Evolutionary conservation across 2,329 filamentous ascomycete genomes (phyloP).

Genomic region (Macroventuria anomochaeta): DNA sequence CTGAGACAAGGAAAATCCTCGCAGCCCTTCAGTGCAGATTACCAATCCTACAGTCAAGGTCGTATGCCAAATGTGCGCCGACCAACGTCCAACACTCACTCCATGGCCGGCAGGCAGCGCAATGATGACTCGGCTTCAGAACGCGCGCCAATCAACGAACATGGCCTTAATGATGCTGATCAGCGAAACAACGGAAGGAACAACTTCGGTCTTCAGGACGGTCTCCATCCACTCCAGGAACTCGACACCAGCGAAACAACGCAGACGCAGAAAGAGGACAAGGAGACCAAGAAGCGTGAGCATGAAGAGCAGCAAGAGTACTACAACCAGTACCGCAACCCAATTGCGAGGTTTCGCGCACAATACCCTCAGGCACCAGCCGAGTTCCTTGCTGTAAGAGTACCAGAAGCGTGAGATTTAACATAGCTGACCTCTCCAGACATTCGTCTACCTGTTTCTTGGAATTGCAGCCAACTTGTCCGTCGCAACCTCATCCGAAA

Average conservation of each 20-base stretch:
- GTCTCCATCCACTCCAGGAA: conserved; percentile 49
- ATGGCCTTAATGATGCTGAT: conserved; percentile 26
- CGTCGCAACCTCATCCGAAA: conserved; percentile 56
- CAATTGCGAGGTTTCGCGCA: conserved; percentile 58
- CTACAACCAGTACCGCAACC: conserved; percentile 60
- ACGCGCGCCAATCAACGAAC: conserved; percentile 33
- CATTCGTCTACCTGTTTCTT: conserved; percentile 46
- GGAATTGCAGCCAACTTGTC: conserved; percentile 60
- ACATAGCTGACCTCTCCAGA: conserved; percentile 38
- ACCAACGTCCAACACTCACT: conserved; percentile 6
- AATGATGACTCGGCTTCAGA: conserved; percentile 5
- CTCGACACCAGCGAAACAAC: conserved; percentile 34
- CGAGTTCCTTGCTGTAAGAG: conserved; percentile 58
- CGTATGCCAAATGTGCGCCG: conserved; percentile 25
- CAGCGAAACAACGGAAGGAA: conserved; percentile 21
- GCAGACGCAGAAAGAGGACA: conserved; percentile 44
- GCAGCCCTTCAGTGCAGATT: conserved; percentile 4
- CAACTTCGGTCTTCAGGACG: conserved; percentile 54
- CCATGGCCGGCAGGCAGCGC: conserved; percentile 17
- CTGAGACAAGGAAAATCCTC: conserved; percentile 1
- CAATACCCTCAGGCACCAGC: conserved; percentile 61
- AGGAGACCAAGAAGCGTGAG: conserved; percentile 48
- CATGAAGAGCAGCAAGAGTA: conserved; percentile 55
- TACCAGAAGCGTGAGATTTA: neutral
- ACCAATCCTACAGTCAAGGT: conserved; percentile 21